Conservation (phyloP, 441 rosid species). For the Euphorbia celastroides region DNA sequence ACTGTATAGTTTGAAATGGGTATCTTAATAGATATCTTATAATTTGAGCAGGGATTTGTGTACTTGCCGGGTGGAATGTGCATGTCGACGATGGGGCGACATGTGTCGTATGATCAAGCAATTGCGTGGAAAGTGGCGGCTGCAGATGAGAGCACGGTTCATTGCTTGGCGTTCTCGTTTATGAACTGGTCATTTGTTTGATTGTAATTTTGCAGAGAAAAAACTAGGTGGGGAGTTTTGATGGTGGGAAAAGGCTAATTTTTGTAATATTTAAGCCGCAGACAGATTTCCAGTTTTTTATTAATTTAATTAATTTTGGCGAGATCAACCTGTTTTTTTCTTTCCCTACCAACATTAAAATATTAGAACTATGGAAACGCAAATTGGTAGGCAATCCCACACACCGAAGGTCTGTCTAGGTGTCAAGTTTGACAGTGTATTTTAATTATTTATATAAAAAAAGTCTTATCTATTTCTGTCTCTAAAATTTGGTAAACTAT, state of each 20-base stretch:
- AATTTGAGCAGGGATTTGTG: conserved; percentile 63
- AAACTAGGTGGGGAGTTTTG: conserved; percentile 8
- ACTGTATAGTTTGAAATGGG: too few species aligned
- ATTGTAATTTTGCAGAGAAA: conserved; percentile 16
- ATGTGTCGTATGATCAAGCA: conserved; percentile 74
- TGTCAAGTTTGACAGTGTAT: too few species aligned
- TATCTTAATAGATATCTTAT: too few species aligned
- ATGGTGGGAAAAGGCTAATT: conserved; percentile 11
- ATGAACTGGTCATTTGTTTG: conserved; percentile 95
- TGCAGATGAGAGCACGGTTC: conserved; percentile 62
- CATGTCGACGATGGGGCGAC: conserved; percentile 89
- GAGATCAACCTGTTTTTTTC: neutral
- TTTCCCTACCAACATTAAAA: neutral
- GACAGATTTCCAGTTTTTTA: conserved; percentile 28
- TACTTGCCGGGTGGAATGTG: conserved; percentile 79
- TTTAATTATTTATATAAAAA: too few species aligned
- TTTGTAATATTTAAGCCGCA: conserved; percentile 34
- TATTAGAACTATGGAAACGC: too few species aligned
- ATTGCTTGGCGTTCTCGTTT: conserved; percentile 83
- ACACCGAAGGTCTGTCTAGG: too few species aligned
- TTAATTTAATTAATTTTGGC: conserved; percentile 32
- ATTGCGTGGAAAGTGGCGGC: conserved; percentile 83
- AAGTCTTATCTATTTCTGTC: too few species aligned
- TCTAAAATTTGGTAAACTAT: too few species aligned
- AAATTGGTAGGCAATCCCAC: too few species aligned